Conservation (phyloP, 2,329 filamentous ascomycete species). For the Verticillium longisporum region DNA sequence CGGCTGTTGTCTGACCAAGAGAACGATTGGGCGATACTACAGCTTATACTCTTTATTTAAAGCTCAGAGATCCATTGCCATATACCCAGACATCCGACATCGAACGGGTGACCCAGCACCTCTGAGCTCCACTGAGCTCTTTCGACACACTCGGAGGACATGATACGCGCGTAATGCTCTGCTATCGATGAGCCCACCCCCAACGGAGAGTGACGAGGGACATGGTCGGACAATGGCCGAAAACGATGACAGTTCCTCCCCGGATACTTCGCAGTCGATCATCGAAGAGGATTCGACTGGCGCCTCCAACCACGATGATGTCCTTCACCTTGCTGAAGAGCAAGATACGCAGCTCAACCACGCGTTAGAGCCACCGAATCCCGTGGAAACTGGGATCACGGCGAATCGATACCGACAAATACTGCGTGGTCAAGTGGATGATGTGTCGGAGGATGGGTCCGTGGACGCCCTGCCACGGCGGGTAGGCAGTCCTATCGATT, state of each 20-base stretch:
- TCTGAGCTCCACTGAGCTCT: not conserved
- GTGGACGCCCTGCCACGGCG: slow-evolving; percentile 45
- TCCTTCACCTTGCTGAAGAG: slow-evolving; percentile 29
- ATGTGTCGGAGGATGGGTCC: slow-evolving; percentile 46
- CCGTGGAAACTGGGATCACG: slow-evolving; percentile 26
- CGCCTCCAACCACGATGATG: slow-evolving; percentile 30
- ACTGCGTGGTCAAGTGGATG: slow-evolving; percentile 33
- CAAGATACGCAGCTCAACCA: slow-evolving; percentile 13
- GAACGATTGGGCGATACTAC: not conserved
- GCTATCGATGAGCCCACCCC: slow-evolving; percentile 11
- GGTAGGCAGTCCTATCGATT: slow-evolving; percentile 62
- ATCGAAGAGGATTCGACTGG: not conserved
- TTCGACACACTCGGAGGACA: not conserved
- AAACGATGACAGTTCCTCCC: slow-evolving; percentile 35
- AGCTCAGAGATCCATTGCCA: not conserved
- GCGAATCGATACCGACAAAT: slow-evolving; percentile 38
- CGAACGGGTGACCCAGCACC: not conserved
- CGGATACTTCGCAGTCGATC: slow-evolving; percentile 24
- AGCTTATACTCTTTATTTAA: not conserved
- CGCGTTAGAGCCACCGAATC: slow-evolving; percentile 10
- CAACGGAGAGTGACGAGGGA: slow-evolving; percentile 25
- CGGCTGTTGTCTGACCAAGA: not conserved
- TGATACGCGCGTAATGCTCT: slow-evolving; percentile 10
- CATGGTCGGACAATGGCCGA: slow-evolving; percentile 38
- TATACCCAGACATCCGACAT: not conserved